Evolutionary conservation across 345 rosid genomes (phyloP), one percentile per base, ranked within the genome.

Genomic region (Orychophragmus violaceus): DNA sequence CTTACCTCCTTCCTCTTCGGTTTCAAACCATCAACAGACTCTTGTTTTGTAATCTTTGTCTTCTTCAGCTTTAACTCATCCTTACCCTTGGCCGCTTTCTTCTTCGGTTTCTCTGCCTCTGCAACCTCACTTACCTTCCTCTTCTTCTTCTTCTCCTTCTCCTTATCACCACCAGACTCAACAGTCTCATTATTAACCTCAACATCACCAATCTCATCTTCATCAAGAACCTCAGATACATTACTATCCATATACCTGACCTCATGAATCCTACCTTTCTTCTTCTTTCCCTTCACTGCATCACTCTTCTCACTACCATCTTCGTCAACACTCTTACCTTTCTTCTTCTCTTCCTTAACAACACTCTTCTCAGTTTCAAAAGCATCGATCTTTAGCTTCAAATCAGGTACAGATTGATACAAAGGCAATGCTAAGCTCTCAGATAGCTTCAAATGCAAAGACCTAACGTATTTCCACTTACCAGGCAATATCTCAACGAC

Each of bases 391-490:
- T 74, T 89, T 36, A 87, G 77, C 68, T 79, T 84, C 74, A 85
- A 62, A 77, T 81, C 91, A 8, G 93, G 90, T 42, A 82, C 78
- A 11, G 77, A 10, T 72, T 85, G 86, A 76, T 85, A 89, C 13
- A 89, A 58, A 11, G 96, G 96, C 66, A 89, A 71, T 1, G 96
- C 84, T 79, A 87, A 73, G 63, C 96, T 89, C 30, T 83, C 87
- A 42, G 75, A 59, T 65, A 87, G 39, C 65, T 89, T 89, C 84
- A 87, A 62, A 78, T 85, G 96, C 49, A 87, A 74, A 5, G 93
- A 87, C 77, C 96, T 76, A 30, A 89, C 55, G 12, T 78, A 82
- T 1, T 82, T 83, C 96, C 96, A 89, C 44, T 85, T 82, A 56
- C 75, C 69, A 11, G 93, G 96, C 67, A 85, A 84, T 17, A 78